These are phyloP conservation scores for Maudiozyma serrabonitensis DNA, from an alignment of 805 yeast genomes.

Conservation along the genomic window DNA sequence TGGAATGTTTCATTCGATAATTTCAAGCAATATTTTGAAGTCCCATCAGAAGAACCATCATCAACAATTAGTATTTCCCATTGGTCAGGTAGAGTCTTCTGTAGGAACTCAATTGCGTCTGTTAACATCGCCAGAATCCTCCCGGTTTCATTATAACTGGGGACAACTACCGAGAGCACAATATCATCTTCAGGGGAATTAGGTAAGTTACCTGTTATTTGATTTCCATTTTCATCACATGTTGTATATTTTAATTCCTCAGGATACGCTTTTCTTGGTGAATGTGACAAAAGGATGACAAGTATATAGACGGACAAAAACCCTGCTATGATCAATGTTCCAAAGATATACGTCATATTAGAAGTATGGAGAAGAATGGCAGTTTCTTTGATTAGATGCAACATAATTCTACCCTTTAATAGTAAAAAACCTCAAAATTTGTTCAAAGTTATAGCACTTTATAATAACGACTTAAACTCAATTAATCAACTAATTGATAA, in stretches of 20 bases:
- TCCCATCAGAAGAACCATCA: conserved; percentile 83
- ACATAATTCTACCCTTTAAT: not conserved
- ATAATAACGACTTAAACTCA: too few species aligned
- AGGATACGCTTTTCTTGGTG: conserved; percentile 45
- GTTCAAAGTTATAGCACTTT: too few species aligned
- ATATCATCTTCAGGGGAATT: conserved; percentile 30
- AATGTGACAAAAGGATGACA: conserved; percentile 47
- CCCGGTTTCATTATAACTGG: conserved; percentile 82
- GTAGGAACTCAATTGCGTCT: conserved; percentile 53
- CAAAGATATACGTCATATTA: not conserved
- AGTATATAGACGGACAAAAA: conserved; percentile 29
- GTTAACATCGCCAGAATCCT: conserved; percentile 64
- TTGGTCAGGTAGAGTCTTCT: conserved; percentile 24
- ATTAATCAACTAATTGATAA: too few species aligned
- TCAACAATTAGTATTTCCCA: conserved; percentile 77
- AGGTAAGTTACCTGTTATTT: conserved; percentile 26
- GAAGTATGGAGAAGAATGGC: not conserved
- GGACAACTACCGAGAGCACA: conserved; percentile 70
- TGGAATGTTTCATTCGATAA: conserved; percentile 39
- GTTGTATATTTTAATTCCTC: conserved; percentile 49
- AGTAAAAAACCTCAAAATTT: not conserved
- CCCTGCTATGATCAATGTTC: conserved; percentile 3
- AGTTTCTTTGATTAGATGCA: not conserved
- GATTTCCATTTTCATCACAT: conserved; percentile 28
- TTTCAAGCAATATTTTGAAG: conserved; percentile 60